Base-by-base conservation (phyloP, 371 early-diverging fungal species). In the Rhizopus arrhizus region DNA sequence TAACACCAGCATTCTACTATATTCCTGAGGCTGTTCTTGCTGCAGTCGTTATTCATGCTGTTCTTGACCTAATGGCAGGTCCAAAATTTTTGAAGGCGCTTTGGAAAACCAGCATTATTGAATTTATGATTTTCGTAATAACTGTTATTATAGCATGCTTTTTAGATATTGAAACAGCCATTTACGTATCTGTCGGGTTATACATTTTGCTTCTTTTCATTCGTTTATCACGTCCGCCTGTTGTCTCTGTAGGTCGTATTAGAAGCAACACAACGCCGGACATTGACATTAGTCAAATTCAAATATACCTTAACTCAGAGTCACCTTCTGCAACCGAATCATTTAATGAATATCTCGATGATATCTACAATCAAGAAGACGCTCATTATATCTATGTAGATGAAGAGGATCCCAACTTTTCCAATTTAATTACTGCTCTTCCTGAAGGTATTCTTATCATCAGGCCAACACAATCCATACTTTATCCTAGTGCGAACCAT, bases 1-100 rank as follows among this genome's bases (percentile, higher is more conserved):
- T 95, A 58, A 91, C 94, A 2, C 89, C 90, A 0, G 88, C 88
- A 2, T 92, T 96, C 73, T 90, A 84, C 73, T 95, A 88, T 66
- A 91, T 96, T 16, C 94, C 97, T 5, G 84, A 84, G 32, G 86
- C 95, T 11, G 69, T 81, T 1, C 78, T 95, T 8, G 81, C 91
- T 10, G 91, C 93, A 0, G 84, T 96, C 29, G 92, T 95, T 33
- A 87, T 94, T 49, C 83, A 79, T 63, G 86, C 90, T 5, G 88
- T 90, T 36, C 57, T 72, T 22, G 88, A 86, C 55, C 64, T 89
- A 29, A 65, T 86, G 10, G 65, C 76, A 8, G 73, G 77, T 3
- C 62, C 64, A 0, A 41, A 38, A 3, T 64, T 73, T 57, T 6
- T 70, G 28, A 58, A 63, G 55, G 62, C 66, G 57, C 58, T 81